Evolutionary conservation across 2,329 filamentous ascomycete species (phyloP), one percentile per base, ranked within the genome.

Genomic region (Alternaria alternata): DNA sequence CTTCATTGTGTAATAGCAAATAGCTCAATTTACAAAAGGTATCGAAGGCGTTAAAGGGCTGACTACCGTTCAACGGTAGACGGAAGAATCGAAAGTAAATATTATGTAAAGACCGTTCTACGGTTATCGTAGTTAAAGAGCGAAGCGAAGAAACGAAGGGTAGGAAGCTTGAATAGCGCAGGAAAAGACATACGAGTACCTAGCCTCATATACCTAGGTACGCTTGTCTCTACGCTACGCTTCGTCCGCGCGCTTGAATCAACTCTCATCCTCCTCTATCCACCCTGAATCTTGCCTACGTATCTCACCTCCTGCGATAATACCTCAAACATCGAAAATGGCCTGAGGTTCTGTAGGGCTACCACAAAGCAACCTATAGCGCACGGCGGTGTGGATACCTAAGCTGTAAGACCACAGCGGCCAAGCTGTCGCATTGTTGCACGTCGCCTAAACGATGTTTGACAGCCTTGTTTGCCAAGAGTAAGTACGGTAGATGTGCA

Each of bases 81-180:
- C 26, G 38, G 26, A 44, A 53, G 54, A 59, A 47, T 47, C 51
- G 51, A 54, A 51, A 64, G 54, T 61, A 64, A 24, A 39, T 57
- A 69, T 67, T 59, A 66, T 49, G 54, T 65, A 64, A 70, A 64
- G 56, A 62, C 68, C 62, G 70, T 54, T 73, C 70, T 66, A 72
- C 69, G 64, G 69, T 48, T 61, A 61, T 61, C 55, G 46, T 61
- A 65, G 64, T 62, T 26, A 36, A 44, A 49, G 67, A 73, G 49
- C 48, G 66, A 66, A 63, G 22, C 57, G 24, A 61, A 59, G 56
- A 59, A 62, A 59, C 48, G 51, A 51, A 58, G 51, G 38, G 53
- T 22, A 12, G 16, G 51, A 55, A 39, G 36, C 47, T 53, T 43
- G 22, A 22, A 42, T 24, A 44, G 18, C 30, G 38, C 12, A 43